A percentile compares a stretch with the other conserved stretches of the same genome.
These are phyloP conservation scores for Tillandsia fasciculata DNA, from an alignment of 176 grass and related monocot genomes.

Conservation along the genomic window DNA sequence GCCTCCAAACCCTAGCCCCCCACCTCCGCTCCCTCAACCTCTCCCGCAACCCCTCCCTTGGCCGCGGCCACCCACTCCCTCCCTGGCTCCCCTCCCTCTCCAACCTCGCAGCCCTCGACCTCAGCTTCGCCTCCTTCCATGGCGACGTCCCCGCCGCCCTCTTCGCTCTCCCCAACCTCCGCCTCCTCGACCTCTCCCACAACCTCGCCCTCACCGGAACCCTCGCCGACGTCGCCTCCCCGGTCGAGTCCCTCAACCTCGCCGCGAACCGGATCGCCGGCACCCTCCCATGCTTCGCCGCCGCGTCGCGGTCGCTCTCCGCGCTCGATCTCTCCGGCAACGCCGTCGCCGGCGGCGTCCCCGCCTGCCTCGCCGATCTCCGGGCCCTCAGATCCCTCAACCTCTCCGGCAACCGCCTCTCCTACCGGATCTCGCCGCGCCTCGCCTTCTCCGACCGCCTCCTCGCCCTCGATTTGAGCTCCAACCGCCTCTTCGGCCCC, in stretches of 20 bases:
- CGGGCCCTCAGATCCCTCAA: conserved; percentile 36
- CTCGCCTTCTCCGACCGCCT: conserved; percentile 73
- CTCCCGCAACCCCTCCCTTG: conserved; percentile 4
- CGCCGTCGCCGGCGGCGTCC: conserved; percentile 32
- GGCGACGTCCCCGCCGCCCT: conserved; percentile 18
- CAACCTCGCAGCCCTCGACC: conserved; percentile 9
- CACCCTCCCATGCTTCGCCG: conserved; percentile 19
- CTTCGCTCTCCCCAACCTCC: conserved; percentile 8
- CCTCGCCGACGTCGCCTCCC: conserved; percentile 12
- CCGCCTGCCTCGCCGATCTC: conserved; percentile 26
- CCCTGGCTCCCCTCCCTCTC: conserved; percentile 12
- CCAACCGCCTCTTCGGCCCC: conserved; percentile 37
- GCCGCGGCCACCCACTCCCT: neutral
- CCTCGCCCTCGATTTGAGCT: conserved; percentile 42
- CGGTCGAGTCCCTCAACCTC: conserved; percentile 12
- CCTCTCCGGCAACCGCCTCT: conserved; percentile 62
- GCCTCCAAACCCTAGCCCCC: conserved; percentile 5
- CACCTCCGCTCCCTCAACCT: conserved; percentile 10
- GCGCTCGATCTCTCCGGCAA: conserved; percentile 48
- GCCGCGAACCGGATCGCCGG: conserved; percentile 14
- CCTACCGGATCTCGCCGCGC: conserved; percentile 63
- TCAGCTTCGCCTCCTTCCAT: conserved; percentile 10
- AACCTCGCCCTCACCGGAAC: conserved; percentile 1
- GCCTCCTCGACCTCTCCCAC: conserved; percentile 16
- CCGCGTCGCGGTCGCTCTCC: conserved; percentile 18